A percentile compares a stretch with the other conserved stretches of the same genome.
phyloP scores from a whole-genome alignment of 139 green algal species.

The Coccomyxa sp. region DNA sequence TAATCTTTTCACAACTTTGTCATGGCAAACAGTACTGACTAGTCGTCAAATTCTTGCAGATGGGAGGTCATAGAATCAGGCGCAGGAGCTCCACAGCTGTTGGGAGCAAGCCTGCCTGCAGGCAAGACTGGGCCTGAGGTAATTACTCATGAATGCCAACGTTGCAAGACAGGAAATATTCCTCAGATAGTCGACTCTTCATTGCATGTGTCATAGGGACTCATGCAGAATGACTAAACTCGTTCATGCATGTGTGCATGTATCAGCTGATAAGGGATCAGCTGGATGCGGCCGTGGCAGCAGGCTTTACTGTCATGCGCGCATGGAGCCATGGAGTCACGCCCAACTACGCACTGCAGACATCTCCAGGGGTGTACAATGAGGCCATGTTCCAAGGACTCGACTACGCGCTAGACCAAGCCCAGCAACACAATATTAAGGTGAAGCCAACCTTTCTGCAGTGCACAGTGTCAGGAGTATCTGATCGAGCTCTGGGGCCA shows the following conservation, averaged over 20 bases:
- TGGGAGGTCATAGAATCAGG: constrained; percentile 56
- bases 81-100: constrained; percentile 43
- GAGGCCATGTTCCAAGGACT: constrained; percentile 43
- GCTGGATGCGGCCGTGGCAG: constrained; percentile 27
- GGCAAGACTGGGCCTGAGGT: constrained; percentile 22
- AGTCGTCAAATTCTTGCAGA: constrained; percentile 13
- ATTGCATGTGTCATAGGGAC: too few relatives aligned
- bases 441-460: not conserved
- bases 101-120: constrained; percentile 37
- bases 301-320: constrained; percentile 36
- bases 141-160: not conserved
- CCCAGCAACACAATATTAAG: constrained; percentile 32
- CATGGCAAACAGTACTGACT: too few relatives aligned
- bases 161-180: too few relatives aligned
- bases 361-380: constrained; percentile 41
- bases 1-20: not conserved
- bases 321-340: constrained; percentile 33
- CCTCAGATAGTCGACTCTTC: too few relatives aligned
- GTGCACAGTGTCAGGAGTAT: not conserved
- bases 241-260: too few relatives aligned
- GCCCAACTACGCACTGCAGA: constrained; percentile 25
- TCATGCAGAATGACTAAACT: too few relatives aligned
- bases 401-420: constrained; percentile 46
- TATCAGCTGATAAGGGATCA: constrained; percentile 34
- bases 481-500: too few relatives aligned